A percentile compares a stretch with the other conserved stretches of the same genome.
Evolutionary conservation across 2,329 filamentous ascomycete genomes (phyloP).

Genomic region (Botrytis squamosa): DNA sequence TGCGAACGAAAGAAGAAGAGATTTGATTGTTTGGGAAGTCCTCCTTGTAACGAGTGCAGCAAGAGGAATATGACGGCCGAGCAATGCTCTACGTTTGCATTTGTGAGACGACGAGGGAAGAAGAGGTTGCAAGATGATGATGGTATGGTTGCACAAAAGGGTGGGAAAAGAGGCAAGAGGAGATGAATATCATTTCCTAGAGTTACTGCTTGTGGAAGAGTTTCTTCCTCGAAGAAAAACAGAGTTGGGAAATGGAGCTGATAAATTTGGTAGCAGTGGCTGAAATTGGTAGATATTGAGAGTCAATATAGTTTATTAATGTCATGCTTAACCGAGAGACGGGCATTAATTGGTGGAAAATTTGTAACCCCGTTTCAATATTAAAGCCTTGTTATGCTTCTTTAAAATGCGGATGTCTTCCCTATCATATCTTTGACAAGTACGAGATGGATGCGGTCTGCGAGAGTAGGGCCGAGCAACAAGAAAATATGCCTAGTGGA

Average conservation of each 20-base stretch:
- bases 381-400: constrained; percentile 8
- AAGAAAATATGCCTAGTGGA: background rate
- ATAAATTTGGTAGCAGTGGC: background rate
- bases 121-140: constrained; percentile 13
- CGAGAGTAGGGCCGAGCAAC: background rate
- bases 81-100: constrained; percentile 2
- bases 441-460: background rate
- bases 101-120: background rate
- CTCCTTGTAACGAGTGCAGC: constrained; percentile 19
- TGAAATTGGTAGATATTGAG: background rate
- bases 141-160: constrained; percentile 6
- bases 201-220: background rate
- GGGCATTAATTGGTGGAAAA: constrained; percentile 13
- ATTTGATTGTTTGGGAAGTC: constrained; percentile 16
- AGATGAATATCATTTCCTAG: background rate
- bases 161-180: background rate
- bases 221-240: background rate
- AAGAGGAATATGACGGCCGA: constrained; percentile 15
- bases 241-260: background rate
- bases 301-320: background rate
- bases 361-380: background rate
- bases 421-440: background rate
- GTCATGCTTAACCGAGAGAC: background rate
- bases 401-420: background rate
- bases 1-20: constrained; percentile 20